These are phyloP conservation scores for Pestalotiopsis fici DNA, from an alignment of 2,329 filamentous ascomycete genomes.

Conservation along the genomic window DNA sequence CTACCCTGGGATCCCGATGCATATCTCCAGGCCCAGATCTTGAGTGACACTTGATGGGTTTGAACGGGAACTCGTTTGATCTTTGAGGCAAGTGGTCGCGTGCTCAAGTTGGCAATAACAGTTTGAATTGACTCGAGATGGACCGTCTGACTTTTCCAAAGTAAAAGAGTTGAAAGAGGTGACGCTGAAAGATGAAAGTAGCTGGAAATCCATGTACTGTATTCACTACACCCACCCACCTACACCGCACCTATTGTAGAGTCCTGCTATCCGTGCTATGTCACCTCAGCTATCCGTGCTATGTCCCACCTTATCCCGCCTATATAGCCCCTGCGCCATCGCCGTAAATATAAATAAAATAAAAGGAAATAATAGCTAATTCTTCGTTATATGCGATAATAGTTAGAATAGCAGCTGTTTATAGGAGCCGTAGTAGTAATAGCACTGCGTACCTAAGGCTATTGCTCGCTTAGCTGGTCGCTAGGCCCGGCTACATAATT, in stretches of 20 bases:
- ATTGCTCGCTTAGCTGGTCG: too few relatives aligned
- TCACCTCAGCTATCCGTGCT: too few relatives aligned
- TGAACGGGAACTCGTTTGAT: background rate
- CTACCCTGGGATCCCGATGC: background rate
- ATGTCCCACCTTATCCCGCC: too few relatives aligned
- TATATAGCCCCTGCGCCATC: too few relatives aligned
- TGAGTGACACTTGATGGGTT: background rate
- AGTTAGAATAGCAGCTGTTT: too few relatives aligned
- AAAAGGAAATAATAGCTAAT: too few relatives aligned
- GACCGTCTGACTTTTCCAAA: background rate
- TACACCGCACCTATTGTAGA: background rate
- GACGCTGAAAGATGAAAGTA: background rate
- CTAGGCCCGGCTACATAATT: too few relatives aligned
- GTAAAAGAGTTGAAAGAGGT: background rate
- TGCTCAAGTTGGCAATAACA: background rate
- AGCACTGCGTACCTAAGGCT: too few relatives aligned
- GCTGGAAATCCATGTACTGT: background rate
- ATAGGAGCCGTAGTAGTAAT: too few relatives aligned
- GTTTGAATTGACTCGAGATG: background rate
- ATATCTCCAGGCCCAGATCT: background rate
- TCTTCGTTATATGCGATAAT: too few relatives aligned
- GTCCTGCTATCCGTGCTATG: too few relatives aligned
- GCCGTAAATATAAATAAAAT: too few relatives aligned
- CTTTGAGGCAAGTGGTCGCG: constrained; percentile 2
- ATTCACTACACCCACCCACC: background rate